Evolutionary conservation across 225 moss, liverwort and hornwort species (phyloP).

Genomic region (Pseudisothecium myosuroides): DNA sequence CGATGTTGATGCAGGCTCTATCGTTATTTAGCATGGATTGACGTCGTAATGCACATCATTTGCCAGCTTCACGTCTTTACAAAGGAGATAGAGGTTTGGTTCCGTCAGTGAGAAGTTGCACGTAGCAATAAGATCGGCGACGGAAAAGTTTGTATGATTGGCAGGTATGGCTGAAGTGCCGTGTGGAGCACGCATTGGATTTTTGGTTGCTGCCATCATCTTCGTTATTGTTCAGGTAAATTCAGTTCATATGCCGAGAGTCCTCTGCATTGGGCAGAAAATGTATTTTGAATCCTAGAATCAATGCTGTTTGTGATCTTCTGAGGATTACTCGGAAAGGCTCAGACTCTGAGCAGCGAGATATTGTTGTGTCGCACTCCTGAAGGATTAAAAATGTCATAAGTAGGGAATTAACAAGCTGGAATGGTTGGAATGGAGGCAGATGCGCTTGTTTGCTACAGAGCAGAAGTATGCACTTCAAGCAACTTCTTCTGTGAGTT

Average conservation of each 20-base stretch:
- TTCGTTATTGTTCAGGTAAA: slow-evolving; percentile 27
- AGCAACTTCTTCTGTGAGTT: slow-evolving; percentile 59
- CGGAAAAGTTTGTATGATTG: background rate
- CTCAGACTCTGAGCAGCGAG: background rate
- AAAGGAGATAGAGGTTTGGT: background rate
- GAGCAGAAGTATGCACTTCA: slow-evolving; percentile 56
- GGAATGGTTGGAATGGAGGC: slow-evolving; percentile 14
- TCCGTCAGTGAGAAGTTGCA: background rate
- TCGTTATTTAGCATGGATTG: background rate
- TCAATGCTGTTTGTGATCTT: background rate
- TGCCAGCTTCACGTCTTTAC: background rate
- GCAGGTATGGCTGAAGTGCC: slow-evolving; percentile 15
- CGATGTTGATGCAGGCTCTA: background rate
- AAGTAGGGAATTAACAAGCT: background rate
- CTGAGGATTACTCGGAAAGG: background rate
- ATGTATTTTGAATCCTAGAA: background rate
- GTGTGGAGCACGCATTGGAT: slow-evolving; percentile 27
- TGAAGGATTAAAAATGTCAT: background rate
- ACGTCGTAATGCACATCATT: background rate
- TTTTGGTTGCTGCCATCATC: slow-evolving; percentile 24
- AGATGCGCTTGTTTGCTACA: slow-evolving; percentile 53
- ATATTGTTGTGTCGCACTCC: background rate
- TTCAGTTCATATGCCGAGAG: background rate
- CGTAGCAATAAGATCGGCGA: background rate
- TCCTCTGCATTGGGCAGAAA: background rate